phyloP scores from a whole-genome alignment of 1,139 yeast species.

The Hemisphaericaspora xylofermentans region DNA sequence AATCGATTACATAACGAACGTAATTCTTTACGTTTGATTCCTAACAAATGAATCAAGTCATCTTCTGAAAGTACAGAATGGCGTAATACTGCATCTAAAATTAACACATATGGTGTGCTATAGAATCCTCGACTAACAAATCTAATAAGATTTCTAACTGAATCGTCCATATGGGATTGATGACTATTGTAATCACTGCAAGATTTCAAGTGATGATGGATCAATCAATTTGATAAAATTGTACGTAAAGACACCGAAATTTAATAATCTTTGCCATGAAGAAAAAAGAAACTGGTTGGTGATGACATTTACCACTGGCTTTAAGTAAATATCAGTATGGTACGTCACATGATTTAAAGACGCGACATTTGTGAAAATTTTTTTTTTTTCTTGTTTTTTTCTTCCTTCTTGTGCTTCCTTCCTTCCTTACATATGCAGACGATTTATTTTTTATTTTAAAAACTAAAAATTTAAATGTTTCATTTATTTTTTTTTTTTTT shows the following conservation, averaged over 20 bases:
- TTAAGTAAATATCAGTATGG: conserved; percentile 1
- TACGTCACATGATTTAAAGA: neutral
- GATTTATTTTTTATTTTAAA: no score
- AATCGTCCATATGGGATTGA: conserved; percentile 36
- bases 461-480: no score
- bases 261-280: neutral
- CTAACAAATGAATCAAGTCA: conserved; percentile 75
- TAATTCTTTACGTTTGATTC: conserved; percentile 83
- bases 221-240: no score
- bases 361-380: neutral
- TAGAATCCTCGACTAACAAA: conserved; percentile 87
- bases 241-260: no score
- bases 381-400: neutral
- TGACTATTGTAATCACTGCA: no score
- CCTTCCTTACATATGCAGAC: no score
- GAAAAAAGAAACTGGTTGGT: neutral
- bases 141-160: conserved; percentile 41
- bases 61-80: conserved; percentile 96
- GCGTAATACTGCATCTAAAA: conserved; percentile 83
- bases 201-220: no score
- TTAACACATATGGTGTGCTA: conserved; percentile 76
- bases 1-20: conserved; percentile 78
- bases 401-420: neutral
- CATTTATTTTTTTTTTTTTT: no score
- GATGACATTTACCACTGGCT: neutral